These are phyloP conservation scores for Penicillium sp. DNA, from an alignment of 2,329 filamentous ascomycete genomes.

Conservation along the genomic window DNA sequence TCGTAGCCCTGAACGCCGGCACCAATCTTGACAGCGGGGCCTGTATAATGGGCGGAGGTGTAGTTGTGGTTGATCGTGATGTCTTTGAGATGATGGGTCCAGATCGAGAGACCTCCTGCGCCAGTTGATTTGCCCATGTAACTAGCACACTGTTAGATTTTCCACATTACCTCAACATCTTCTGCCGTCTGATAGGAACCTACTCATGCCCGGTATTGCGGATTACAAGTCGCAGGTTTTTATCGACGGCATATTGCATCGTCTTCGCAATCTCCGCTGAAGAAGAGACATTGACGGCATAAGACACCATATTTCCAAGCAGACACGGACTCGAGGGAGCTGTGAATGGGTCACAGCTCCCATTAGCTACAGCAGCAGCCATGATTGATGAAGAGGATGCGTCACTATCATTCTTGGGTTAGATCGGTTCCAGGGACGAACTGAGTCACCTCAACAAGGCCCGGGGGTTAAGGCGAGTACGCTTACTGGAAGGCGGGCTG, in stretches of 20 bases:
- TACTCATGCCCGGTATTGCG: not conserved
- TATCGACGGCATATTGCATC: not conserved
- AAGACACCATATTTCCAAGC: not conserved
- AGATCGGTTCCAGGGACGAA: too few species aligned
- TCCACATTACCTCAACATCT: too few species aligned
- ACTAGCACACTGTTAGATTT: not conserved
- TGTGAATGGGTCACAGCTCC: not conserved
- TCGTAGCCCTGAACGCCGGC: not conserved
- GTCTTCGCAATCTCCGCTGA: not conserved
- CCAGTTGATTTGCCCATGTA: not conserved
- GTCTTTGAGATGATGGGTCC: not conserved
- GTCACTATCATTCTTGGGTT: not conserved
- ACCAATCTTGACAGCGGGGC: not conserved
- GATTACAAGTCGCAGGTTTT: not conserved
- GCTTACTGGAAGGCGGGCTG: not conserved
- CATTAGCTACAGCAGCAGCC: not conserved
- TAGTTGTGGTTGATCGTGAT: not conserved
- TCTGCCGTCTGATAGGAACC: not conserved
- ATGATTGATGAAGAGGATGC: not conserved
- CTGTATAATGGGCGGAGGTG: not conserved
- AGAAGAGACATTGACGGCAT: not conserved
- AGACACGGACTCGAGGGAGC: not conserved
- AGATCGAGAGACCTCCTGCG: not conserved
- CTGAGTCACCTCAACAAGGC: too few species aligned
- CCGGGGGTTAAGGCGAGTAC: not conserved